Evolutionary conservation across 2,329 filamentous ascomycete genomes (phyloP).

Genomic region (Ceratocystiopsis brevicomis): DNA sequence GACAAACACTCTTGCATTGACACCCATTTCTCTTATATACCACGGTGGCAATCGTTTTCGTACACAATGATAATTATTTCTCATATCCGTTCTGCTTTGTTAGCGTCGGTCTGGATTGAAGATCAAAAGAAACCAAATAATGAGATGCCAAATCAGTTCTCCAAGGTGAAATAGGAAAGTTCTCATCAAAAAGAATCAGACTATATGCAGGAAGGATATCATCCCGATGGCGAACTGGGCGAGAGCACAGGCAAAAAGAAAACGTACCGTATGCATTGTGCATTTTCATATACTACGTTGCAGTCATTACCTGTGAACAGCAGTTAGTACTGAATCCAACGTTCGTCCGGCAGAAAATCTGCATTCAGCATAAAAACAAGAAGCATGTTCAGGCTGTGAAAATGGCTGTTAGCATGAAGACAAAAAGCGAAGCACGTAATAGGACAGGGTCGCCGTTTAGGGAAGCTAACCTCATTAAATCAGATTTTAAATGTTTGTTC

Average conservation of each 20-base stretch:
- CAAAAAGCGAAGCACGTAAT: neutral
- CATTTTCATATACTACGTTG: too few species aligned
- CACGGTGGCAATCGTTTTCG: too few species aligned
- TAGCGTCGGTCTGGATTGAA: neutral
- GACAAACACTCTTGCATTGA: too few species aligned
- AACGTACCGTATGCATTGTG: neutral
- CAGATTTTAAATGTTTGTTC: conserved; percentile 36
- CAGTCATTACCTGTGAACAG: conserved; percentile 4
- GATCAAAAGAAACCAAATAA: conserved; percentile 8
- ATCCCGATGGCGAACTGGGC: conserved; percentile 17
- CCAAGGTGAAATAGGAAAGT: conserved; percentile 34
- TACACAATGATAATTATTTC: too few species aligned
- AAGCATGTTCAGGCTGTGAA: conserved; percentile 10
- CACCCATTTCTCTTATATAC: too few species aligned
- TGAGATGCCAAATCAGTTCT: conserved; percentile 32
- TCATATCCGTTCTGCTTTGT: neutral
- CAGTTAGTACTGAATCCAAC: conserved; percentile 1
- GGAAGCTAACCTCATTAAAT: conserved; percentile 24
- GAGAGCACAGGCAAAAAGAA: too few species aligned
- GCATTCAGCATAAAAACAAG: neutral
- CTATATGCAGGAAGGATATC: conserved; percentile 26
- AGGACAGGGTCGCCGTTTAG: conserved; percentile 1
- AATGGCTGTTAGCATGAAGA: conserved; percentile 5
- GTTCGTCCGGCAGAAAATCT: too few species aligned
- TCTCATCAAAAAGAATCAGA: conserved; percentile 39